Percentiles rank a stretch among this genome's conserved stretches.
phyloP scores from a whole-genome alignment of 257 asterid genomes.

The Forsythia viridissima region DNA sequence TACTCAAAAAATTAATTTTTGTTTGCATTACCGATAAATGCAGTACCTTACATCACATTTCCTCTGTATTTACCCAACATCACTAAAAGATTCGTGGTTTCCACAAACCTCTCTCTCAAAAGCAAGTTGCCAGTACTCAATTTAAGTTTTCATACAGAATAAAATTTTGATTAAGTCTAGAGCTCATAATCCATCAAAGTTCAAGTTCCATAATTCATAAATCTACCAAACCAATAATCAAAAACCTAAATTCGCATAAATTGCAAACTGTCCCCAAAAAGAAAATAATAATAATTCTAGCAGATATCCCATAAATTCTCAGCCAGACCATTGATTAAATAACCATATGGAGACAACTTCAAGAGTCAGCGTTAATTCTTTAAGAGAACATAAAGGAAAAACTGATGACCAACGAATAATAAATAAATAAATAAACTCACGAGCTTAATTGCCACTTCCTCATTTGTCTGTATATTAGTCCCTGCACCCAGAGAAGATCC shows the following conservation, averaged over 20 bases:
- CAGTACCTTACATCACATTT: background rate
- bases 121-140: background rate
- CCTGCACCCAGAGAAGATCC: slow-evolving; percentile 39
- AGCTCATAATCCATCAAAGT: background rate
- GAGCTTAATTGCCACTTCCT: slow-evolving; percentile 30
- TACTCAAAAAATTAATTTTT: background rate
- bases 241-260: background rate
- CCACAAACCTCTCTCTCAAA: background rate
- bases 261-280: background rate
- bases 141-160: slow-evolving; percentile 5
- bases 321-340: background rate
- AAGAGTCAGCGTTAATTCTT: background rate
- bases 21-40: background rate
- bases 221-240: background rate
- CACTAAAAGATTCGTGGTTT: too few species aligned
- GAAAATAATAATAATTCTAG: background rate
- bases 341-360: background rate
- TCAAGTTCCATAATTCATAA: background rate
- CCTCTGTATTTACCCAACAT: background rate
- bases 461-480: slow-evolving; percentile 24
- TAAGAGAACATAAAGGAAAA: background rate
- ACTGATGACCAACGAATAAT: background rate
- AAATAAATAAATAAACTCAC: slow-evolving; percentile 8
- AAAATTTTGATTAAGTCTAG: background rate
- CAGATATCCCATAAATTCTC: background rate